Conservation (phyloP, 2,329 filamentous ascomycete genomes). For the Cladosporium oxysporum region DNA sequence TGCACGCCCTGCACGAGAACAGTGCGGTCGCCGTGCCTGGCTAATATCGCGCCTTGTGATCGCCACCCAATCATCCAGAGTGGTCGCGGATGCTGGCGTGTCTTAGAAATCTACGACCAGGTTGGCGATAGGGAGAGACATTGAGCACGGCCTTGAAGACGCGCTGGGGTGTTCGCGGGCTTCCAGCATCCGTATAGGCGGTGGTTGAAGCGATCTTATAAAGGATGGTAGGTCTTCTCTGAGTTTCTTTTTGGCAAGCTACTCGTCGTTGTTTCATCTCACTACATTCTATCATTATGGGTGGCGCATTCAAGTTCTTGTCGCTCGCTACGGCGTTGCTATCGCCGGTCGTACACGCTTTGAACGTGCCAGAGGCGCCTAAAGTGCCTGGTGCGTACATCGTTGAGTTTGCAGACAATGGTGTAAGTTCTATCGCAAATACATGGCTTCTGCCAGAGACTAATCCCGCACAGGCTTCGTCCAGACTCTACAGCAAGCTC, state of each 20-base stretch:
- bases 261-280: conserved; percentile 3
- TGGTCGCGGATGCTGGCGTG: conserved; percentile 5
- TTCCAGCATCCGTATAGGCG: conserved; percentile 5
- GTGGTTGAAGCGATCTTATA: conserved; percentile 17
- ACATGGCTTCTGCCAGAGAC: neutral
- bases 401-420: conserved; percentile 26
- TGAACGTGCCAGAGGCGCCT: conserved; percentile 8
- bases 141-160: conserved; percentile 14
- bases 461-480: neutral
- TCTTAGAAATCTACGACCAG: conserved; percentile 11
- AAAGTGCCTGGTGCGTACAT: conserved; percentile 28
- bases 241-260: conserved; percentile 6
- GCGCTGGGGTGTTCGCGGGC: conserved; percentile 4
- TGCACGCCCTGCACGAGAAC: neutral
- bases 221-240: neutral
- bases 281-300: conserved; percentile 11
- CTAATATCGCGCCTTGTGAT: conserved; percentile 16
- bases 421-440: conserved; percentile 4
- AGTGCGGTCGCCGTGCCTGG: conserved; percentile 13
- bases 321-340: conserved; percentile 21
- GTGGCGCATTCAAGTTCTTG: conserved; percentile 18
- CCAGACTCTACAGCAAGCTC: conserved; percentile 21
- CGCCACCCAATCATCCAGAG: conserved; percentile 12
- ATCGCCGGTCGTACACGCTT: neutral
- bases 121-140: conserved; percentile 19